A percentile compares a stretch with the other conserved stretches of the same genome.
These are phyloP conservation scores for Daldinia caldariorum DNA, from an alignment of 495 filamentous ascomycete genomes.

Conservation along the genomic window DNA sequence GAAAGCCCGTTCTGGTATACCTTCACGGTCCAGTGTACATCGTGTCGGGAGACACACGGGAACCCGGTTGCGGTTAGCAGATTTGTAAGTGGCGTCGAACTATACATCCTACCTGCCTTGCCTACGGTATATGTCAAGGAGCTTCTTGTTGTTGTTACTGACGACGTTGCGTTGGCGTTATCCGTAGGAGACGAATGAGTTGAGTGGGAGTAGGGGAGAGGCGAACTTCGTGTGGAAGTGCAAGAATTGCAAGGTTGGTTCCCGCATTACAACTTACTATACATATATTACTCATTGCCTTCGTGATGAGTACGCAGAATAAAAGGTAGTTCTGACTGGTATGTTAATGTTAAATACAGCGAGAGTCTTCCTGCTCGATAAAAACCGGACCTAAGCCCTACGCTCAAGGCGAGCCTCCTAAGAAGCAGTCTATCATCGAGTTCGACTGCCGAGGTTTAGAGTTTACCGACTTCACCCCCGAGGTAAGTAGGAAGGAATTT, in stretches of 20 bases:
- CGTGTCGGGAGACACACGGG: conserved; percentile 88
- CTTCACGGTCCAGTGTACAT: conserved; percentile 96
- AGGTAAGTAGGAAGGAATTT: conserved; percentile 62
- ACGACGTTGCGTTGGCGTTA: neutral
- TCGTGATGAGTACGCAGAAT: neutral
- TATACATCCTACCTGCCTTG: neutral
- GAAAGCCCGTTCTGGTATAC: conserved; percentile 91
- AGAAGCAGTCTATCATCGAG: conserved; percentile 78
- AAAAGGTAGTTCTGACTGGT: conserved; percentile 1
- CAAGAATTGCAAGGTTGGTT: conserved; percentile 81
- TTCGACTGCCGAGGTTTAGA: conserved; percentile 95
- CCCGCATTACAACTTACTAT: neutral
- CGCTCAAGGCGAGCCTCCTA: conserved; percentile 71
- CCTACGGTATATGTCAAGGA: neutral
- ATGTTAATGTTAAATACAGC: conserved; percentile 43
- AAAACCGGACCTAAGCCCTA: conserved; percentile 75
- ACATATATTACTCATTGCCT: neutral
- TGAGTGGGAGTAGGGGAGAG: conserved; percentile 90
- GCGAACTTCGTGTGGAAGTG: conserved; percentile 99
- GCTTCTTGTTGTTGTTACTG: neutral
- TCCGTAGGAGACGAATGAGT: conserved; percentile 79
- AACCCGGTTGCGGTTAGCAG: conserved; percentile 89
- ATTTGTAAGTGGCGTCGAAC: conserved; percentile 69
- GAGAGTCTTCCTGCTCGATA: conserved; percentile 72
- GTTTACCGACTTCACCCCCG: conserved; percentile 87